Percentiles rank a stretch among this genome's conserved stretches.
Conservation (phyloP, 2,329 filamentous ascomycete genomes). For the Rhynchosporium graminicola region DNA sequence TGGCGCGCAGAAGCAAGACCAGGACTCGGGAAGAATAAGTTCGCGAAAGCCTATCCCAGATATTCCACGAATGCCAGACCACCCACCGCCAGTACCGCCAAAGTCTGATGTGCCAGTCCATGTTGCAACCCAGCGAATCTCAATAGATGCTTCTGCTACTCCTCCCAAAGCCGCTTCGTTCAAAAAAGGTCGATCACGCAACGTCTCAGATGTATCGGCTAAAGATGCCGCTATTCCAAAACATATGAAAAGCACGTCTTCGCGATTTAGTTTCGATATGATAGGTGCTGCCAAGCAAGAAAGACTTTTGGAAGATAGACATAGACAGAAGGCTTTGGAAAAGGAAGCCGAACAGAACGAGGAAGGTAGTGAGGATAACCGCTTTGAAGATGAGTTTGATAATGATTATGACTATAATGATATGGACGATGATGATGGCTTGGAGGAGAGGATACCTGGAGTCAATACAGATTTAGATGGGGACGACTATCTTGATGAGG, state of each 20-base stretch:
- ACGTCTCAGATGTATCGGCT: conserved; percentile 51
- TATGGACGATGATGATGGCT: conserved; percentile 62
- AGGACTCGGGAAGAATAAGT: conserved; percentile 23
- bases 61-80: conserved; percentile 18
- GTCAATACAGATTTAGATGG: conserved; percentile 48
- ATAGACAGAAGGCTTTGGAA: conserved; percentile 66
- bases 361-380: conserved; percentile 41
- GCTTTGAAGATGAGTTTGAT: conserved; percentile 49
- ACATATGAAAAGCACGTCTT: conserved; percentile 76
- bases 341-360: conserved; percentile 50
- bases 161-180: conserved; percentile 32
- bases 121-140: conserved; percentile 30
- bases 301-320: conserved; percentile 71
- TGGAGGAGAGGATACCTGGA: conserved; percentile 67
- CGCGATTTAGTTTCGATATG: conserved; percentile 81
- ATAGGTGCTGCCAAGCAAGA: conserved; percentile 67
- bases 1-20: conserved; percentile 27
- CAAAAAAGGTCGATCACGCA: conserved; percentile 47
- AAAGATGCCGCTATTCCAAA: conserved; percentile 53
- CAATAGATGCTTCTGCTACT: conserved; percentile 33
- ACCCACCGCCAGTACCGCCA: conserved; percentile 32
- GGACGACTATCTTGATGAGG: conserved; percentile 26
- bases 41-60: conserved; percentile 29
- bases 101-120: conserved; percentile 26
- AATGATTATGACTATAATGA: conserved; percentile 66